These are phyloP conservation scores for Oryza punctata DNA, from an alignment of 176 grass and related monocot species.

Conservation along the genomic window DNA sequence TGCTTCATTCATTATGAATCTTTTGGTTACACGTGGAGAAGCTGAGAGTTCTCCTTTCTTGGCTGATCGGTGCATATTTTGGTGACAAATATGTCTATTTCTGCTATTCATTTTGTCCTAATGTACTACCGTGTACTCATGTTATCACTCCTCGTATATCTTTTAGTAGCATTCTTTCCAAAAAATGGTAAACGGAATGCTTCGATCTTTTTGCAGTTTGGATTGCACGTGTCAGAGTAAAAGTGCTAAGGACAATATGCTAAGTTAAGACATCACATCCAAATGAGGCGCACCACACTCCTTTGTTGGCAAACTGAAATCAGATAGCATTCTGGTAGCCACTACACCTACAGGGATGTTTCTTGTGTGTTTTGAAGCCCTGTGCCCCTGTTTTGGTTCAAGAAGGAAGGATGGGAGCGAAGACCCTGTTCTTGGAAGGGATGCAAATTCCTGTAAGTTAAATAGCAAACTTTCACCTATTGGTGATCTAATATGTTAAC, in stretches of 20 bases:
- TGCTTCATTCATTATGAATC: not conserved
- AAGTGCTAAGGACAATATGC: slow-evolving; percentile 22
- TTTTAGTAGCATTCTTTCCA: not conserved
- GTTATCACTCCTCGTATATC: not conserved
- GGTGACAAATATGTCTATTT: slow-evolving; percentile 7
- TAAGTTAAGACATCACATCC: slow-evolving; percentile 33
- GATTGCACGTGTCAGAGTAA: slow-evolving; percentile 16
- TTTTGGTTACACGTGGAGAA: not conserved
- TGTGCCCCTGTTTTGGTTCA: slow-evolving; percentile 75
- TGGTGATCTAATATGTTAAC: slow-evolving; percentile 9
- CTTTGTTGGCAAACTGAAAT: slow-evolving; percentile 31
- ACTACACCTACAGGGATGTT: slow-evolving; percentile 60
- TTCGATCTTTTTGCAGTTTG: slow-evolving; percentile 10
- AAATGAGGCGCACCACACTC: slow-evolving; percentile 32
- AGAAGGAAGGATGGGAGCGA: slow-evolving; percentile 66
- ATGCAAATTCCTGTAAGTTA: slow-evolving; percentile 63
- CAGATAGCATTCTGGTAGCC: slow-evolving; percentile 48
- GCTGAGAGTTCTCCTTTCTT: not conserved
- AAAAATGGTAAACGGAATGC: slow-evolving; percentile 24
- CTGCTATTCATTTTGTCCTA: not conserved
- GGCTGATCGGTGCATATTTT: not conserved
- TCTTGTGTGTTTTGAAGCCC: slow-evolving; percentile 61
- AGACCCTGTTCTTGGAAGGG: slow-evolving; percentile 58
- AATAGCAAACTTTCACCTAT: not conserved
- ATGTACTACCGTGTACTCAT: not conserved